A percentile compares a stretch with the other conserved stretches of the same genome.
Conservation (phyloP, 805 yeast species). For the Scheffersomyces coipomensis region DNA sequence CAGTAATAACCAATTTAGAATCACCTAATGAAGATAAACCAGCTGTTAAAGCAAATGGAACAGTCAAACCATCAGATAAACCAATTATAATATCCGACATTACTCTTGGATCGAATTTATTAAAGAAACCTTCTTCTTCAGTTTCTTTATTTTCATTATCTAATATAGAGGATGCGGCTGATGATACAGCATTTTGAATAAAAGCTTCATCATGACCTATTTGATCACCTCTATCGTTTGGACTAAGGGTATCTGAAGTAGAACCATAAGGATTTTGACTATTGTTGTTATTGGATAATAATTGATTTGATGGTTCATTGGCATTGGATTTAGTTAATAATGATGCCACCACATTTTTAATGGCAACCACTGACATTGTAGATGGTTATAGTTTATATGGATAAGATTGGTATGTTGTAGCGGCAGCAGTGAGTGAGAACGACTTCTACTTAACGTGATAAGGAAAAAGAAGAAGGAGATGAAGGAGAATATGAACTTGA, state of each 20-base stretch:
- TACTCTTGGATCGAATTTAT: slow-evolving; percentile 80
- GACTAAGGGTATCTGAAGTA: slow-evolving; percentile 12
- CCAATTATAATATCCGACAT: slow-evolving; percentile 94
- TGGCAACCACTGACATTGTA: slow-evolving; percentile 29
- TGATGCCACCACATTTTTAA: slow-evolving; percentile 33
- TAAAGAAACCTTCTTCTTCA: slow-evolving; percentile 40
- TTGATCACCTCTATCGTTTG: slow-evolving; percentile 32
- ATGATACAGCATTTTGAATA: slow-evolving; percentile 25
- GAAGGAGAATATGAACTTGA: too few relatives aligned
- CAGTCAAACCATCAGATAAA: slow-evolving; percentile 91
- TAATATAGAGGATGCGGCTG: slow-evolving; percentile 7
- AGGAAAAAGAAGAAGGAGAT: too few relatives aligned
- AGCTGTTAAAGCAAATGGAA: slow-evolving; percentile 98
- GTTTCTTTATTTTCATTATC: slow-evolving; percentile 20
- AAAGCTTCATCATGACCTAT: slow-evolving; percentile 37
- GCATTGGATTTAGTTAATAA: slow-evolving; percentile 19
- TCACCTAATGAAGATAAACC: slow-evolving; percentile 91
- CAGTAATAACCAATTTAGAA: slow-evolving; percentile 87
- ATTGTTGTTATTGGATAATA: slow-evolving; percentile 28
- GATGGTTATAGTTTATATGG: too few relatives aligned
- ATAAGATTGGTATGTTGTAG: too few relatives aligned
- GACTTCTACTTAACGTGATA: too few relatives aligned
- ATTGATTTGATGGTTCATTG: slow-evolving; percentile 30
- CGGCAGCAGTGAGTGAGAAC: too few relatives aligned
- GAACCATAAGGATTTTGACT: slow-evolving; percentile 39